Percentiles rank a stretch among this genome's conserved stretches.
These are phyloP conservation scores for Diaporthe ilicicola DNA, from an alignment of 2,329 filamentous ascomycete genomes.

Conservation along the genomic window DNA sequence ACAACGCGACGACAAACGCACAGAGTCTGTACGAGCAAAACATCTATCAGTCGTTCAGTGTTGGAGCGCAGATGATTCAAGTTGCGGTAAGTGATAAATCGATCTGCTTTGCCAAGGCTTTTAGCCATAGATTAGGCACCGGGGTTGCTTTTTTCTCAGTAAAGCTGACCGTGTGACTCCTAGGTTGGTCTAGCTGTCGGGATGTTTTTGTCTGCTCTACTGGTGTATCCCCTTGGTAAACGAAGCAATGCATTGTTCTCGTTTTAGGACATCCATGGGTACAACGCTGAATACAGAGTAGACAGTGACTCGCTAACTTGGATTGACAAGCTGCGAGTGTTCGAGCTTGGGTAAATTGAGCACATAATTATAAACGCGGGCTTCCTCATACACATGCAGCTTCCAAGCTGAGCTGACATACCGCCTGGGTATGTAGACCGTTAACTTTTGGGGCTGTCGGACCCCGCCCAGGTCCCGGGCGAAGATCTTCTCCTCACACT, in stretches of 20 bases:
- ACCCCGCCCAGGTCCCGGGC: not conserved
- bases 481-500: not conserved
- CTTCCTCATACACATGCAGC: too few relatives aligned
- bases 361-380: too few relatives aligned
- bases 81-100: conserved; percentile 7
- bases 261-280: not conserved
- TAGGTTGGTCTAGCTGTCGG: not conserved
- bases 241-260: too few relatives aligned
- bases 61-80: conserved; percentile 29
- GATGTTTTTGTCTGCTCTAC: not conserved
- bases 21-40: conserved; percentile 19
- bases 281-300: not conserved
- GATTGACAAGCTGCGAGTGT: not conserved
- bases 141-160: not conserved
- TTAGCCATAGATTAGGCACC: conserved; percentile 19
- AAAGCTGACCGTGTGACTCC: not conserved
- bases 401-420: not conserved
- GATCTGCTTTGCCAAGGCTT: conserved; percentile 14
- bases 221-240: not conserved
- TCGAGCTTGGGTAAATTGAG: too few relatives aligned
- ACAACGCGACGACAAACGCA: conserved; percentile 11
- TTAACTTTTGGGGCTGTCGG: not conserved
- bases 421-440: not conserved
- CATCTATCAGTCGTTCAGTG: conserved; percentile 27
- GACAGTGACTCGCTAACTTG: not conserved